Evolutionary conservation across 805 yeast species (phyloP), one percentile per base, ranked within the genome.

Genomic region (Teunomyces funiuensis): DNA sequence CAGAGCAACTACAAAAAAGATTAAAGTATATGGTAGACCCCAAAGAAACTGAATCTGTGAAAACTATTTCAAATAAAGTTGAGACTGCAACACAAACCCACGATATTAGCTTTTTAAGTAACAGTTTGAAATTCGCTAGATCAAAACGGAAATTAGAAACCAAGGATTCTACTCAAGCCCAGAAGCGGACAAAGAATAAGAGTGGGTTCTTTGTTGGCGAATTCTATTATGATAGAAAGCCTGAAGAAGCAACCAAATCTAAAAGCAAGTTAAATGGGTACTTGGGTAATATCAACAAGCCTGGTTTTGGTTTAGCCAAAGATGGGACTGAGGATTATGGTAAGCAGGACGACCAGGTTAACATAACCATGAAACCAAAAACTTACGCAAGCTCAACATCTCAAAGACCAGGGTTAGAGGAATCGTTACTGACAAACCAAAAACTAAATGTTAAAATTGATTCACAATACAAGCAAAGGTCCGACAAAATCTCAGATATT

Each of bases 1-100:
- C 71, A 0, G 63, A 63, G 29, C 52, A 57, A 5, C 48, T 69
- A 28, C 66, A 66, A 39, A 46, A 52, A 19, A 50, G 63, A 41
- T 53, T 67, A 33, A 69, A 63, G 49, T 67, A 67, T 37, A 69
- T 63, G 69, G 56, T 66, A 5, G 59, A 71, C 42, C 74, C 76
- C 0, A 55, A 60, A 31, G 74, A 71, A 45, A 67, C 74, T 3
- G 23, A 47, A 3, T 27, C 41, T 20, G 44, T 31, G 17, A 38
- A 49, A 6, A 26, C 26, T 17, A 26, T 20, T 29, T 38, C 50
- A 7, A 63, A 62, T 37, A 58, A 57, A 42, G 73, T 69, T 4
- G 74, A 71, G 42, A 61, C 70, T 1, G 42, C 70, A 6, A 71
- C 76, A 5, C 76, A 71, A 46, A 71, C 76, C 2, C 68, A 60